A percentile compares a stretch with the other conserved stretches of the same genome.
phyloP scores from a whole-genome alignment of 1,284 basidiomycete genomes.

The Cryptococcus hybrid region DNA sequence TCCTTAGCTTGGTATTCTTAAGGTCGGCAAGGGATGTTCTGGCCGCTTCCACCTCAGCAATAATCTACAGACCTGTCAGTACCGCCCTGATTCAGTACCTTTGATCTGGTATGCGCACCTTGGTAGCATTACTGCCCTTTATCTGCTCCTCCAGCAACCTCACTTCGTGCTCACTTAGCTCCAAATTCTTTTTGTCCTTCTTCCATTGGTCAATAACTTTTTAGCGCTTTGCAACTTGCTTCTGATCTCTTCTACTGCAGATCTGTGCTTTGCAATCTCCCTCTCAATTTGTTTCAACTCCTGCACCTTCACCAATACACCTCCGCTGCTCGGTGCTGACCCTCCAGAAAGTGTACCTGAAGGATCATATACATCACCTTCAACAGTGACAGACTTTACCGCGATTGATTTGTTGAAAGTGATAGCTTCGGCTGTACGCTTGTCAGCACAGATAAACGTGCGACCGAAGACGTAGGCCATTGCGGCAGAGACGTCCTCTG shows the following conservation, averaged over 20 bases:
- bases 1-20: constrained; percentile 64
- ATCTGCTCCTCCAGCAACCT: constrained; percentile 80
- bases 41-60: constrained; percentile 71
- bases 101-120: constrained; percentile 56
- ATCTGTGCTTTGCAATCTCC: constrained; percentile 60
- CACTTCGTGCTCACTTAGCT: constrained; percentile 87
- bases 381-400: constrained; percentile 84
- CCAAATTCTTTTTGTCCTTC: constrained; percentile 66
- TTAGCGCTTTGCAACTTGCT: constrained; percentile 59
- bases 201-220: constrained; percentile 67
- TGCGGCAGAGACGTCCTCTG: constrained; percentile 79
- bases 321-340: constrained; percentile 72
- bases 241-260: constrained; percentile 60
- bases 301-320: constrained; percentile 81
- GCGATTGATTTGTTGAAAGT: constrained; percentile 76
- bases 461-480: constrained; percentile 95
- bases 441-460: constrained; percentile 87
- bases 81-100: too few species aligned
- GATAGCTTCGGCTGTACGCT: constrained; percentile 81
- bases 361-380: constrained; percentile 96
- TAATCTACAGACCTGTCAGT: constrained; percentile 57
- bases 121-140: constrained; percentile 81
- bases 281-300: constrained; percentile 65
- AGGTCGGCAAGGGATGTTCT: constrained; percentile 68
- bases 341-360: constrained; percentile 93